phyloP scores from a whole-genome alignment of 441 rosid species.

The Corymbia citriodora region DNA sequence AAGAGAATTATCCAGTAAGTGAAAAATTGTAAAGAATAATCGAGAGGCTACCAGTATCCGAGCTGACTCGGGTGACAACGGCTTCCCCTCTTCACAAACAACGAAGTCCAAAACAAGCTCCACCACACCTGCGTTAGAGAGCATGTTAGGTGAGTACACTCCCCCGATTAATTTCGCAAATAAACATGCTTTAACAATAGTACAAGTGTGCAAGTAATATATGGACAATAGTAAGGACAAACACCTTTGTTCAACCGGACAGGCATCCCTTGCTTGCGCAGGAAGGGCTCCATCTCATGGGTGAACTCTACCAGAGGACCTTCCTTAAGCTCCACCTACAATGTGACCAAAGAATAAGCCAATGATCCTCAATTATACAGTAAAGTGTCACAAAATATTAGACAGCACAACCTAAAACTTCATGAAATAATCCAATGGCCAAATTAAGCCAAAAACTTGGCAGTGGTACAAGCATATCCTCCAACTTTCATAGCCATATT shows the following conservation, averaged over 20 bases:
- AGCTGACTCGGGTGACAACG: conserved; percentile 87
- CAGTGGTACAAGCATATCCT: not conserved
- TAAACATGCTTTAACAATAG: not conserved
- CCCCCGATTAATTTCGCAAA: not conserved
- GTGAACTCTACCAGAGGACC: conserved; percentile 93
- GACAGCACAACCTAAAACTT: not conserved
- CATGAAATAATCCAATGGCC: not conserved
- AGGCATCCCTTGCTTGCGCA: conserved; percentile 96
- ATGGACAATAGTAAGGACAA: not conserved
- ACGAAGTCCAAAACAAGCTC: conserved; percentile 84
- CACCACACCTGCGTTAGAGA: conserved; percentile 58
- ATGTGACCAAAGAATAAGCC: not conserved
- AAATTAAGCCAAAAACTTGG: not conserved
- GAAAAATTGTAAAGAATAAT: not conserved
- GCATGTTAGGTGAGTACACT: not conserved
- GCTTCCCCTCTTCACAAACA: conserved; percentile 92
- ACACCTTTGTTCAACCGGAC: conserved; percentile 91
- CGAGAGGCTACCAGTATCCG: conserved; percentile 64
- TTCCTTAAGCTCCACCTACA: conserved; percentile 77
- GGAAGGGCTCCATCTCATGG: conserved; percentile 97
- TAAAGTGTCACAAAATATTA: not conserved
- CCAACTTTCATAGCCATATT: not conserved
- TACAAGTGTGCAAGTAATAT: not conserved
- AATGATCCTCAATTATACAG: not conserved
- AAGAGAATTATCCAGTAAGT: not conserved